Base-by-base conservation (phyloP, 2,329 filamentous ascomycete genomes). In the Sporothrix curviconia region DNA sequence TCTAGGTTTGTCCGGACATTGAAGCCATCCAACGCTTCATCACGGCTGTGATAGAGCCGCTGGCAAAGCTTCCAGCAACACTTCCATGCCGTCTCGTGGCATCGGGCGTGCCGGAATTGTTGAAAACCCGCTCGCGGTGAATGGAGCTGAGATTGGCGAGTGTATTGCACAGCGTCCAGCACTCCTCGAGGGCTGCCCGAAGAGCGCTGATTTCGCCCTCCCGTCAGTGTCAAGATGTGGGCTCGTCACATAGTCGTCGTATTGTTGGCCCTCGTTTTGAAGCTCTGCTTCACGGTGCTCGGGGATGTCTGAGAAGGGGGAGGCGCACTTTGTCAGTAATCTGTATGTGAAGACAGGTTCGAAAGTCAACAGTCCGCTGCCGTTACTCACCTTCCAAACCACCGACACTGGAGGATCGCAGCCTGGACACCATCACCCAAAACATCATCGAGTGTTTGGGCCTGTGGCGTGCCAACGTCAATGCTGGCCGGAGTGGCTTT, bases 21-120 rank as follows among this genome's bases (percentile, higher is more conserved):
- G 32, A 82, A 81, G n/a, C 72, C 72, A 54, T 85, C 81, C 32
- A 83, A 77, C 55, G 86, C 80, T 62, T 91, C 86, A 57, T 92
- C 84, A 53, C 86, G 81, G 63, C 86, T 90, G 60, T 91, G 83
- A 68, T 96, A 96, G 3, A 97, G 79, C 58, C 88, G 87, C 68
- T 95, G 90, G 68, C 92, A 97, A 24, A 97, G 76, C 65, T 87
- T 88, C 92, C 92, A 97, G 72, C 92, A 97, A 61, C 87, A 89
- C 70, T 89, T 90, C 92, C 92, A 96, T 0, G 92, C 91, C 65
- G 87, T 86, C 68, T 95, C 90, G 67, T 95, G 89, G 86, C 82
- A 63, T 90, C 86, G 1, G 87, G 86, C 11, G 83, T 86, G 12
- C 84, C 85, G 1, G 87, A 85, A 64, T 82, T 87, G 69, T 83